These are phyloP conservation scores for Ophiocordyceps unilateralis DNA, from an alignment of 2,329 filamentous ascomycete genomes.

Conservation along the genomic window DNA sequence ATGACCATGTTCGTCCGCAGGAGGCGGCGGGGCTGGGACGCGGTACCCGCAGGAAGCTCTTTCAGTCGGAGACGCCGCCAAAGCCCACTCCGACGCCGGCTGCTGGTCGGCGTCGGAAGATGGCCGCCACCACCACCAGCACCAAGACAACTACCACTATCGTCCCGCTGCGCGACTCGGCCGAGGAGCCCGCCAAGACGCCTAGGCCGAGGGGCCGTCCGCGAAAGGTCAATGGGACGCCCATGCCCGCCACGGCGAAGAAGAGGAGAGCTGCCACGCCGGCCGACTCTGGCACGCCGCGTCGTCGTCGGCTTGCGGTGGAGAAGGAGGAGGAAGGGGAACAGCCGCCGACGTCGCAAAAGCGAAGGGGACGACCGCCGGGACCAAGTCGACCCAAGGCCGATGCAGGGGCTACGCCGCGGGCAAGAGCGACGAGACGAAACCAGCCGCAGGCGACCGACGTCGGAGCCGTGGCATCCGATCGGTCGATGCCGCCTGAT, in stretches of 20 bases:
- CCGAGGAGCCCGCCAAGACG: constrained; percentile 15
- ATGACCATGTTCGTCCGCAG: constrained; percentile 7
- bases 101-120: background rate
- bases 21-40: constrained; percentile 6
- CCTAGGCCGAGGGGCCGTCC: constrained; percentile 28
- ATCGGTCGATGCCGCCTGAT: too few relatives aligned
- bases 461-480: constrained; percentile 14
- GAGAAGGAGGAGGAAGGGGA: constrained; percentile 8
- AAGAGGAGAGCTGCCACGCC: constrained; percentile 31
- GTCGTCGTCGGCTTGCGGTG: constrained; percentile 15
- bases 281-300: constrained; percentile 15
- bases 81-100: constrained; percentile 5
- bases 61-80: constrained; percentile 22
- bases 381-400: background rate
- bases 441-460: constrained; percentile 10
- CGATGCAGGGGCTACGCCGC: constrained; percentile 6
- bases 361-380: background rate
- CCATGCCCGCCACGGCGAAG: constrained; percentile 24
- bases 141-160: constrained; percentile 20
- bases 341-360: constrained; percentile 2
- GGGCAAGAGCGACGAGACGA: constrained; percentile 10
- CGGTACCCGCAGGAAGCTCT: constrained; percentile 22
- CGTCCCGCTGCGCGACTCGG: constrained; percentile 30
- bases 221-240: constrained; percentile 33
- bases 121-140: too few relatives aligned